Evolutionary conservation across 2,329 filamentous ascomycete species (phyloP), one percentile per base, ranked within the genome.

Genomic region (Xylariaceae sp.): DNA sequence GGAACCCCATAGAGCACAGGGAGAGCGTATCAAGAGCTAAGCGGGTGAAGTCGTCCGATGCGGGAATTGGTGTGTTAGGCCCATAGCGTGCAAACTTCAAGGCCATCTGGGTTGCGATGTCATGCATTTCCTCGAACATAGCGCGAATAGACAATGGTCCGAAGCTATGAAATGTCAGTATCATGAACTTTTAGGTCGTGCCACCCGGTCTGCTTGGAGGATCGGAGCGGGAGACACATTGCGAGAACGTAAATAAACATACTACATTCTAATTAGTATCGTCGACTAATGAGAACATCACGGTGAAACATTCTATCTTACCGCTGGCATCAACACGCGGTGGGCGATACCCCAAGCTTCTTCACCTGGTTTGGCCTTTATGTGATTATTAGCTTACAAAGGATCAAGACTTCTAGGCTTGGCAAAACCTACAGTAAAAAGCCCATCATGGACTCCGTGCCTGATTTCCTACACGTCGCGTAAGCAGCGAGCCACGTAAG

Each of bases 11-110:
- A n/a, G 84, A 78, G 70, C 87, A 89, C 2, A 92, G 79, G 1
- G 87, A 87, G 7, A 92, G 80, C 0, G 88, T 89, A 68, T 92
- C 89, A 2, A 92, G 79, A 0, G 89, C 86, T 28, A 92, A 75
- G n/a, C 88, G 2, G 34, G 69, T 71, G 37, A 71, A 71, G 33
- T 71, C 69, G 2, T 69, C 67, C 1, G 65, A 44, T 12, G 84
- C 82, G 40, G 79, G 75, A 56, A 92, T 88, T 8, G 81, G 76
- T 40, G 79, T 70, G 1, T 77, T 71, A 1, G 84, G 74, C 0
- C 89, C 89, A 62, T 84, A 79, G 29, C 88, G 80, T 16, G 87
- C 87, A 82, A 87, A 87, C 70, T 90, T 90, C 73, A 89, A 78
- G 8, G 82, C 80, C 46, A 91, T 73, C 67, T 91, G 87, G 0